Evolutionary conservation across 331 rosid genomes (phyloP).

Genomic region (Acacia concinna): DNA sequence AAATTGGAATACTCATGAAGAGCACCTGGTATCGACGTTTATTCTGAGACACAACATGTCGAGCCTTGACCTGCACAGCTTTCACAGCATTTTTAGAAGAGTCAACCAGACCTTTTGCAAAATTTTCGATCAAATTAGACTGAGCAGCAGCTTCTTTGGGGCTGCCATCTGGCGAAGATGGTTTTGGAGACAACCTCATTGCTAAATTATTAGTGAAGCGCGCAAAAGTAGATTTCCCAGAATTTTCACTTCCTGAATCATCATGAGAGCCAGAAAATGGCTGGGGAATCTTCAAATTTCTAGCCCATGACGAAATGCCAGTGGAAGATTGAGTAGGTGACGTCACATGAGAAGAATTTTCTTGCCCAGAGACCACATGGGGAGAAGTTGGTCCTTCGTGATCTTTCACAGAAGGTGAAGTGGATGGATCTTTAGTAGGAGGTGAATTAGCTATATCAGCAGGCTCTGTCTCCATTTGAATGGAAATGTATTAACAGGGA

Average conservation of each 20-base stretch:
- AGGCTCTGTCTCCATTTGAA: slow-evolving; percentile 69
- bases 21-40: slow-evolving; percentile 96
- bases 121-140: slow-evolving; percentile 75
- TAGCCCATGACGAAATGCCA: slow-evolving; percentile 87
- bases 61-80: slow-evolving; percentile 97
- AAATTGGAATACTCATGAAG: slow-evolving; percentile 19
- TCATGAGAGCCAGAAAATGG: slow-evolving; percentile 65
- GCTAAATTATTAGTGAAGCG: slow-evolving; percentile 90
- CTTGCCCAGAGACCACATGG: slow-evolving; percentile 44
- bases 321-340: slow-evolving; percentile 58
- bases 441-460: slow-evolving; percentile 46
- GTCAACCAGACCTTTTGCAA: slow-evolving; percentile 86
- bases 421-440: slow-evolving; percentile 39
- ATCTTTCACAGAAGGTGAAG: slow-evolving; percentile 41
- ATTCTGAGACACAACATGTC: slow-evolving; percentile 96
- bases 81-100: slow-evolving; percentile 92
- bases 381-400: slow-evolving; percentile 50
- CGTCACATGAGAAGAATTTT: slow-evolving; percentile 45
- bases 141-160: slow-evolving; percentile 55
- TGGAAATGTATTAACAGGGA: slow-evolving; percentile 20
- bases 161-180: slow-evolving; percentile 47
- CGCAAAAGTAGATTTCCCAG: slow-evolving; percentile 73
- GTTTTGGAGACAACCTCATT: slow-evolving; percentile 83
- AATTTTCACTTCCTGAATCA: slow-evolving; percentile 58
- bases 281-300: slow-evolving; percentile 74